Conservation (phyloP, 2,329 filamentous ascomycete genomes). For the Coniochaeta sp. region DNA sequence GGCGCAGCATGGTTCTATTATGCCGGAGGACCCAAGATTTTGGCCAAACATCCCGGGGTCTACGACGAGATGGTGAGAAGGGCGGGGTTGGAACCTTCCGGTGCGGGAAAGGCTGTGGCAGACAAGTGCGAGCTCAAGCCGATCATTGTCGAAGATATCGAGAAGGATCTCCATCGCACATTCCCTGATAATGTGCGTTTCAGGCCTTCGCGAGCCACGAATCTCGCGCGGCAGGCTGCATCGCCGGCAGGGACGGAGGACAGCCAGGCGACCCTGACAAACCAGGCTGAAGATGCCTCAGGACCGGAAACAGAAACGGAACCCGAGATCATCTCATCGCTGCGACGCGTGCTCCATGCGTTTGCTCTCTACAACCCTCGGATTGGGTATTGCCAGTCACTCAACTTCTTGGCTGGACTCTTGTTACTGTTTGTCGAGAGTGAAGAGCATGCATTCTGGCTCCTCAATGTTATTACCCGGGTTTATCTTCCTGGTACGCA, state of each 20-base stretch:
- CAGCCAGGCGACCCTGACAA: conserved; percentile 16
- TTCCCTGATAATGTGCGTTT: conserved; percentile 93
- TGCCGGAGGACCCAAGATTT: conserved; percentile 73
- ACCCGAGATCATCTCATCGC: conserved; percentile 69
- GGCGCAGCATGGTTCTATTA: conserved; percentile 98
- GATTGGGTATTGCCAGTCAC: conserved; percentile 91
- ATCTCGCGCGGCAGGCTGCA: conserved; percentile 7
- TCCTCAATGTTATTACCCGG: conserved; percentile 86
- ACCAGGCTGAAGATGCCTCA: conserved; percentile 8
- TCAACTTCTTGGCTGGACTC: conserved; percentile 90
- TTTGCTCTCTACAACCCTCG: conserved; percentile 86
- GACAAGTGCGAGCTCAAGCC: conserved; percentile 45
- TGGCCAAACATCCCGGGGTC: conserved; percentile 68
- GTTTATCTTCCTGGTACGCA: conserved; percentile 87
- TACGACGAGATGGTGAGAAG: conserved; percentile 65
- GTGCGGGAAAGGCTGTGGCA: conserved; percentile 6
- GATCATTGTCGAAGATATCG: conserved; percentile 81
- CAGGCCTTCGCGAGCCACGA: conserved; percentile 39
- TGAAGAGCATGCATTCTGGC: conserved; percentile 88
- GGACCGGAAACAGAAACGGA: conserved; percentile 41
- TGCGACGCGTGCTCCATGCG: conserved; percentile 79
- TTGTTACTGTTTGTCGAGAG: conserved; percentile 80
- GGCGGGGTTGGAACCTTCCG: conserved; percentile 14
- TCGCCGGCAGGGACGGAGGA: background rate
- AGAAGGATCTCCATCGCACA: conserved; percentile 86